These are phyloP conservation scores for Flaveria bidentis DNA, from an alignment of 129 eudicot genomes.

Conservation along the genomic window DNA sequence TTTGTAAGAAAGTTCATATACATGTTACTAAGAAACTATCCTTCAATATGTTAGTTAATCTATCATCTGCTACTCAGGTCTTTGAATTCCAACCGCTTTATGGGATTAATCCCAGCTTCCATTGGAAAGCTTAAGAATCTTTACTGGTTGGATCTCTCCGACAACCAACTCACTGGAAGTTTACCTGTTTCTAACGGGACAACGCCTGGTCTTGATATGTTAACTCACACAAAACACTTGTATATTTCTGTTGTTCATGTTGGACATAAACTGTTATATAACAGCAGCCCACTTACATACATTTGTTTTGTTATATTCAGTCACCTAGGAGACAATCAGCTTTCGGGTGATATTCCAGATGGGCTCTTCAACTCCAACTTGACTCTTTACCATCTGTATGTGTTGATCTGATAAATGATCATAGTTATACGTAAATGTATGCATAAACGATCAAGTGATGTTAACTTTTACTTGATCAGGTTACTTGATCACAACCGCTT, in stretches of 20 bases:
- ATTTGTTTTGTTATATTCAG: slow-evolving; percentile 31
- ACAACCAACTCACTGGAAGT: slow-evolving; percentile 57
- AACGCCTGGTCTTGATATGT: slow-evolving; percentile 72
- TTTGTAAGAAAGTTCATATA: slow-evolving; percentile 53
- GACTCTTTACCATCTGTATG: slow-evolving; percentile 68
- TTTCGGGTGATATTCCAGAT: slow-evolving; percentile 61
- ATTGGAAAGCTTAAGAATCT: slow-evolving; percentile 60
- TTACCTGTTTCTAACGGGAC: slow-evolving; percentile 65
- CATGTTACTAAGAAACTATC: not conserved
- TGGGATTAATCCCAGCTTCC: slow-evolving; percentile 66
- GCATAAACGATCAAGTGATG: not conserved
- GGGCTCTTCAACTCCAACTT: slow-evolving; percentile 47
- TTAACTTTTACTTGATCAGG: slow-evolving; percentile 31
- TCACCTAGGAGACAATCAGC: slow-evolving; percentile 66
- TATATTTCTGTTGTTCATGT: slow-evolving; percentile 27
- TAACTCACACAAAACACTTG: slow-evolving; percentile 60
- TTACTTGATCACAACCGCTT: slow-evolving; percentile 47
- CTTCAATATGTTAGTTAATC: not conserved
- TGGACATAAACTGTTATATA: no score
- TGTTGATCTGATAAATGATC: slow-evolving; percentile 1
- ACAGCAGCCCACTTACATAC: not conserved
- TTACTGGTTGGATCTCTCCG: slow-evolving; percentile 75
- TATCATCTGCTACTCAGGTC: slow-evolving; percentile 45
- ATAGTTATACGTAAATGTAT: not conserved
- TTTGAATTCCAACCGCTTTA: slow-evolving; percentile 60